phyloP scores from a whole-genome alignment of 2,329 filamentous ascomycete species.

The Talaromyces amestolkiae region DNA sequence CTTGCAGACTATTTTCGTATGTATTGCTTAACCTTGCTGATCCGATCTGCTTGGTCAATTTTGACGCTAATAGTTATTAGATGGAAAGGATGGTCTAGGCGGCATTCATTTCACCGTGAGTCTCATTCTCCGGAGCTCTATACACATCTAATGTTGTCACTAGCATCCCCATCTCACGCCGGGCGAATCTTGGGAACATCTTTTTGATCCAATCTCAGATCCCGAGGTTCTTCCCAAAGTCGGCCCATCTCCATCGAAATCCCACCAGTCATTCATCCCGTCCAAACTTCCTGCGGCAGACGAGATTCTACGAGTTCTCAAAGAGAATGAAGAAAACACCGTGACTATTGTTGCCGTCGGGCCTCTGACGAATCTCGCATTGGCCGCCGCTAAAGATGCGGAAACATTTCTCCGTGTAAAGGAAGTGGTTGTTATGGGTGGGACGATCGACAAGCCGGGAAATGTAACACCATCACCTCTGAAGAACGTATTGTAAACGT shows the following conservation, averaged over 20 bases:
- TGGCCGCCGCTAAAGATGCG: conserved; percentile 83
- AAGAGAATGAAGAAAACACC: conserved; percentile 75
- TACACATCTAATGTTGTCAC: conserved; percentile 21
- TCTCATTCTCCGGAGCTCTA: not conserved
- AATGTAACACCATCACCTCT: conserved; percentile 59
- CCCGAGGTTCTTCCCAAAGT: conserved; percentile 18
- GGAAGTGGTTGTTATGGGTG: conserved; percentile 94
- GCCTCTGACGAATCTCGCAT: conserved; percentile 86
- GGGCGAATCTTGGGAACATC: conserved; percentile 68
- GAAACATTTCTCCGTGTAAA: conserved; percentile 85
- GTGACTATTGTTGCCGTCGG: conserved; percentile 89
- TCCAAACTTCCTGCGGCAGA: conserved; percentile 72
- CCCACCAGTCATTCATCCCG: conserved; percentile 65
- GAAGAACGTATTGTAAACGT: not conserved
- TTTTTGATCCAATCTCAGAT: conserved; percentile 57
- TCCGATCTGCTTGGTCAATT: not conserved
- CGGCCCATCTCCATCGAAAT: conserved; percentile 21
- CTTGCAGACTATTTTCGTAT: conserved; percentile 84
- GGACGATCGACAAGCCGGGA: conserved; percentile 72
- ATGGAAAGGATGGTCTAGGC: conserved; percentile 73
- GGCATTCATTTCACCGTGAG: conserved; percentile 62
- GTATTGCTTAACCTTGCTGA: conserved; percentile 28
- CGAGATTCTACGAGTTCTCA: conserved; percentile 84
- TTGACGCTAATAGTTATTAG: conserved; percentile 41
- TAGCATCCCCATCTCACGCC: conserved; percentile 72